Conservation (phyloP, 2,329 filamentous ascomycete species). For the Torrubiellomyces zombiae region DNA sequence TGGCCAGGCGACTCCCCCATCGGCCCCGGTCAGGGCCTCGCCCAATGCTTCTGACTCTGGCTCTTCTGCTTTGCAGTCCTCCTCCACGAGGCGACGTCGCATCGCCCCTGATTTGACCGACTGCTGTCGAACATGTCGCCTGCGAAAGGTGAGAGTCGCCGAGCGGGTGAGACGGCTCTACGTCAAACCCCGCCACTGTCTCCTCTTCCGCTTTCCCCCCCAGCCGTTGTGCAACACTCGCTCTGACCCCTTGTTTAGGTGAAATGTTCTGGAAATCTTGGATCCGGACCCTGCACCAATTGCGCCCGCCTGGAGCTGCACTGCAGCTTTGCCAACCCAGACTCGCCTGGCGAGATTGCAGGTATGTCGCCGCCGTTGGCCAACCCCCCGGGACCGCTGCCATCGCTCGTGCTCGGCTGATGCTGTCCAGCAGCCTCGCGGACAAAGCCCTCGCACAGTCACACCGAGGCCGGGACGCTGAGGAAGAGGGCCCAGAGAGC, state of each 20-base stretch:
- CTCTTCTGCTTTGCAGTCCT: slow-evolving; percentile 6
- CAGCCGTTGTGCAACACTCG: too few relatives aligned
- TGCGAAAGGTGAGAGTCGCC: slow-evolving; percentile 21
- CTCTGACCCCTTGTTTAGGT: slow-evolving; percentile 12
- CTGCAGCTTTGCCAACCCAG: slow-evolving; percentile 16
- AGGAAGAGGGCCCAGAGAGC: slow-evolving; percentile 24
- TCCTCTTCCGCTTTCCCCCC: background rate
- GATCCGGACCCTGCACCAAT: slow-evolving; percentile 18
- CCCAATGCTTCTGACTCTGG: slow-evolving; percentile 1
- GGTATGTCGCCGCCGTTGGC: too few relatives aligned
- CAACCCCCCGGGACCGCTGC: too few relatives aligned
- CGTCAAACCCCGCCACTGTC: background rate
- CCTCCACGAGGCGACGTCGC: slow-evolving; percentile 16
- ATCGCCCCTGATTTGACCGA: slow-evolving; percentile 11
- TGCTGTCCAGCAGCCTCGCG: slow-evolving; percentile 18
- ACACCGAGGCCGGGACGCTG: slow-evolving; percentile 24
- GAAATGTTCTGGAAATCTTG: slow-evolving; percentile 23
- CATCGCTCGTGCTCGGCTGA: too few relatives aligned
- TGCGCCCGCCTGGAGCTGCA: slow-evolving; percentile 19
- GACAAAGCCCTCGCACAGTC: slow-evolving; percentile 21
- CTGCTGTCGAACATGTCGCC: slow-evolving; percentile 20
- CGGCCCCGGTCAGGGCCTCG: background rate
- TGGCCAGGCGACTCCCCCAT: slow-evolving; percentile 2
- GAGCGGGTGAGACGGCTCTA: background rate
- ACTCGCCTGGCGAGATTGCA: too few relatives aligned